A percentile compares a stretch with the other conserved stretches of the same genome.
phyloP scores from a whole-genome alignment of 768 basidiomycete species.

The Roridomyces roridus region DNA sequence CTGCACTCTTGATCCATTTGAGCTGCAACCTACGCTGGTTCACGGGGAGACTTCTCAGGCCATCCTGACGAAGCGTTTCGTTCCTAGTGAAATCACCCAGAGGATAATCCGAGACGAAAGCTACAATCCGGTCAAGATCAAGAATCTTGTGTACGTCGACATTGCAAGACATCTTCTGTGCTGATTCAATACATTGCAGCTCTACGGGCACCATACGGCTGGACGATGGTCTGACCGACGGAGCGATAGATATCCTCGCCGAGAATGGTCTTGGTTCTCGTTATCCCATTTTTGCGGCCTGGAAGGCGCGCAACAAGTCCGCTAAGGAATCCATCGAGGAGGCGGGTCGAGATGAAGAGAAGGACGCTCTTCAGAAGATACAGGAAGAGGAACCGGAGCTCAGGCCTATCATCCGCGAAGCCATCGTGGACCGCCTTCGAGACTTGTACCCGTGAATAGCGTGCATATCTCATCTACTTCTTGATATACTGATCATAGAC shows the following conservation, averaged over 20 bases:
- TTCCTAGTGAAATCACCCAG: constrained; percentile 8
- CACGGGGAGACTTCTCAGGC: constrained; percentile 48
- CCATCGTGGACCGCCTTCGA: constrained; percentile 29
- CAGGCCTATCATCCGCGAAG: constrained; percentile 29
- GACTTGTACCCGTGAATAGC: constrained; percentile 10
- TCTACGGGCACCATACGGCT: constrained; percentile 29
- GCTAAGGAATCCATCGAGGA: not conserved
- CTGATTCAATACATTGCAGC: constrained; percentile 20
- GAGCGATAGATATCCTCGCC: constrained; percentile 33
- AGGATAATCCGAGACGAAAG: not conserved
- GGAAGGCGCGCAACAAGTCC: constrained; percentile 26
- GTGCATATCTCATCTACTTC: not conserved
- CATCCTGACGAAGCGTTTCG: constrained; percentile 41
- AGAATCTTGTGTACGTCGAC: constrained; percentile 26
- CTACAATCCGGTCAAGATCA: constrained; percentile 22
- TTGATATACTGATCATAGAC: not conserved
- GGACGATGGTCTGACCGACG: constrained; percentile 28
- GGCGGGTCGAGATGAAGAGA: constrained; percentile 12
- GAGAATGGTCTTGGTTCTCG: constrained; percentile 34
- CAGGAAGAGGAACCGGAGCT: constrained; percentile 8
- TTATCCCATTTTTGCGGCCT: constrained; percentile 30
- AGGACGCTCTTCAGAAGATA: constrained; percentile 11
- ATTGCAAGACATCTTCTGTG: not conserved
- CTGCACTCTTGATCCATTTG: constrained; percentile 3
- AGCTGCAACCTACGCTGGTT: constrained; percentile 36